Base-by-base conservation (phyloP, 345 rosid species). In the Sonneratia caseolaris region DNA sequence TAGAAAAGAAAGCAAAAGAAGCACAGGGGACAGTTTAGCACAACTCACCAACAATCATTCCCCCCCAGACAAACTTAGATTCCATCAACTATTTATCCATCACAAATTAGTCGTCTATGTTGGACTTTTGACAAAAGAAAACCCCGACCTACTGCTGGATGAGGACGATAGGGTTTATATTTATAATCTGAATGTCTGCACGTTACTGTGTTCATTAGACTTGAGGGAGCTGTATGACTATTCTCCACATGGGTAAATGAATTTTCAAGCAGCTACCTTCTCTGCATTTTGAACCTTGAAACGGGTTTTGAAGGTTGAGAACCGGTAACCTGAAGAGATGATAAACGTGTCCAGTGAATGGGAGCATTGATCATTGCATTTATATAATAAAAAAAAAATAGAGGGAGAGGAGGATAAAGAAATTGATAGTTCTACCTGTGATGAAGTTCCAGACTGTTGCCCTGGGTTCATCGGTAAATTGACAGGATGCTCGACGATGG, bases 251-350 rank as follows among this genome's bases (percentile, higher is more conserved):
- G 24, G 66, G 66, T 61, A 24, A 8, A 47, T 47, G 53, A 35
- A 45, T 24, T 47, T 49, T 3, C 22, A 21, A 47, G 19, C 64
- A 38, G 24, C 86, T 94, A 87, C 67, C 76, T 84, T 76, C 96
- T 86, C 73, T 79, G 89, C 84, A 86, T 79, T 84, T 83, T 91
- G 83, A 91, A 94, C 83, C 93, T 87, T 70, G 98, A 94, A 71
- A 88, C 76, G 8, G 88, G 96, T 79, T 81, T 90, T 16, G 93
- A 81, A 69, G 93, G 85, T 72, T 87, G 86, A 42, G 86, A 76
- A 73, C 53, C 71, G 48, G 85, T 75, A 68, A 76, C 70, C 95
- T 88, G 85, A 79, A 71, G 73, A 51, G 16, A 32, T n/a, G 14
- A 7, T 21, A 22, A n/a, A 57, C n/a, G 35, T 9, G 64, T 53